Conservation (phyloP, 345 rosid genomes). For the Salix dunnii region DNA sequence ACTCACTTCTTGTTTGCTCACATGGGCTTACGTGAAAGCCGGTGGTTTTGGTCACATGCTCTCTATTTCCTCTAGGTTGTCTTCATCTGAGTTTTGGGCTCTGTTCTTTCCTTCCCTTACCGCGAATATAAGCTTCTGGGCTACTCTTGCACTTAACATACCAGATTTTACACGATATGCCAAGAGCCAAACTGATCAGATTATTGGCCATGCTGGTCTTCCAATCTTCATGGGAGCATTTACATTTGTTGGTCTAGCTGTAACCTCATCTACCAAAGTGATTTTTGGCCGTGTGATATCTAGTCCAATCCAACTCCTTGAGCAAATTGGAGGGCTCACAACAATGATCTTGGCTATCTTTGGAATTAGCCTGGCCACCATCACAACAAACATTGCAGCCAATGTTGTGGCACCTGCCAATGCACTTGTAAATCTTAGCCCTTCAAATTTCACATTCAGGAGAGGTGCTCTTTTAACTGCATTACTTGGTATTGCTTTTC, state of each 20-base stretch:
- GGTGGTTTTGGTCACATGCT: slow-evolving; percentile 80
- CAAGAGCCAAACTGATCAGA: slow-evolving; percentile 66
- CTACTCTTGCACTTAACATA: slow-evolving; percentile 80
- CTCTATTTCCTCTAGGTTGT: slow-evolving; percentile 55
- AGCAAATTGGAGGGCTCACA: slow-evolving; percentile 61
- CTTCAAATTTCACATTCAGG: slow-evolving; percentile 72
- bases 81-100: slow-evolving; percentile 69
- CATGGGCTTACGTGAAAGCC: slow-evolving; percentile 77
- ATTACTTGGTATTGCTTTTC: slow-evolving; percentile 71
- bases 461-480: slow-evolving; percentile 84
- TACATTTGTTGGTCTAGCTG: slow-evolving; percentile 83
- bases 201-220: slow-evolving; percentile 76
- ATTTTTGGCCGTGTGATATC: slow-evolving; percentile 80
- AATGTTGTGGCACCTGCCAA: slow-evolving; percentile 92
- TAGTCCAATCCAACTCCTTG: slow-evolving; percentile 72
- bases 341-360: slow-evolving; percentile 60
- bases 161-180: slow-evolving; percentile 89
- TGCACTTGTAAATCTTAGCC: slow-evolving; percentile 82
- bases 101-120: slow-evolving; percentile 86
- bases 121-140: slow-evolving; percentile 96
- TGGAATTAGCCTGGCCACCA: slow-evolving; percentile 79
- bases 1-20: slow-evolving; percentile 63
- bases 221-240: slow-evolving; percentile 89
- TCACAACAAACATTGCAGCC: slow-evolving; percentile 90
- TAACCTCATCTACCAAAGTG: slow-evolving; percentile 65